These are phyloP conservation scores for Talaromyces sp. DNA, from an alignment of 2,329 filamentous ascomycete genomes.

Conservation along the genomic window DNA sequence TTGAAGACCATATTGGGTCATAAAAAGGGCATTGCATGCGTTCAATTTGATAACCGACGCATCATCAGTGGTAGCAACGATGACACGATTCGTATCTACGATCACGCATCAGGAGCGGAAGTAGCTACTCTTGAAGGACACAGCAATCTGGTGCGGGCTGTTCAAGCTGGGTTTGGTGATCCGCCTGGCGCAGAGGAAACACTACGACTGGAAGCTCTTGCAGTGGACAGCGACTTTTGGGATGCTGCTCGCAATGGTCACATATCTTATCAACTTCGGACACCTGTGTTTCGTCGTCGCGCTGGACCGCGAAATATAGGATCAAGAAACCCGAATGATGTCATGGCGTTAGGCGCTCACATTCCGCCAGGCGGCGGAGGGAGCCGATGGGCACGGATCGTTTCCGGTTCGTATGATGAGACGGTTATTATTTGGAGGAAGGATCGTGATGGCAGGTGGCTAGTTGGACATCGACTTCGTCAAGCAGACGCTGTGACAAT, in stretches of 20 bases:
- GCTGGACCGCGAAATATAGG: constrained; percentile 59
- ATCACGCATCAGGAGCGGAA: constrained; percentile 79
- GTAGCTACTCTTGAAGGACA: constrained; percentile 85
- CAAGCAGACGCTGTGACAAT: constrained; percentile 56
- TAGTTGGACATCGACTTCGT: constrained; percentile 68
- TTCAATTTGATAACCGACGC: constrained; percentile 89
- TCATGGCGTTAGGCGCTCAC: constrained; percentile 75
- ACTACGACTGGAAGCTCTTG: constrained; percentile 69
- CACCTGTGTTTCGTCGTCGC: neutral
- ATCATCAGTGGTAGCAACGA: constrained; percentile 97
- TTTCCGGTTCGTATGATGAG: constrained; percentile 95
- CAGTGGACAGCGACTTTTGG: constrained; percentile 72
- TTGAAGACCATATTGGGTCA: constrained; percentile 80
- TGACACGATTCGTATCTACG: constrained; percentile 93
- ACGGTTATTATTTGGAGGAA: constrained; percentile 93
- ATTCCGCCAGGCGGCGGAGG: constrained; percentile 89
- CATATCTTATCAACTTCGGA: constrained; percentile 43
- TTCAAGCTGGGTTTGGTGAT: constrained; percentile 93
- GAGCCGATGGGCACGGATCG: constrained; percentile 86
- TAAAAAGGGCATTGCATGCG: constrained; percentile 92
- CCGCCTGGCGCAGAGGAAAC: constrained; percentile 75
- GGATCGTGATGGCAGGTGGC: constrained; percentile 81
- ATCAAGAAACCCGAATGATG: constrained; percentile 70
- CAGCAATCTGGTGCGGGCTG: constrained; percentile 80
- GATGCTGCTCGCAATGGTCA: constrained; percentile 52